These are phyloP conservation scores for Sugiyamaella xylanicola DNA, from an alignment of 1,139 yeast species.

Conservation along the genomic window DNA sequence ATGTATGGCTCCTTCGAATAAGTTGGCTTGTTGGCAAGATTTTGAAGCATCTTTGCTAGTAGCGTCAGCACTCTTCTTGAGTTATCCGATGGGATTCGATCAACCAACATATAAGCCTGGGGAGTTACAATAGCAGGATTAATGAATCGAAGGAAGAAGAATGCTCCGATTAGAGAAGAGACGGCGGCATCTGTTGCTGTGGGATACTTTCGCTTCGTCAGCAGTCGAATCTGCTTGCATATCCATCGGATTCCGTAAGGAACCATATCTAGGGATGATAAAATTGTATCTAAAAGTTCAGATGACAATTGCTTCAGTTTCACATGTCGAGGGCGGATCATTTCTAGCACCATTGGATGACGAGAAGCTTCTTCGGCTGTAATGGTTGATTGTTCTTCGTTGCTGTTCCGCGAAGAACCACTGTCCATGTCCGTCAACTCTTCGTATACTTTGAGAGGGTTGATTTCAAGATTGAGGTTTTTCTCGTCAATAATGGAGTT, in stretches of 20 bases:
- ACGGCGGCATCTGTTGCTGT: constrained; percentile 61
- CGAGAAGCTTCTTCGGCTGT: constrained; percentile 42
- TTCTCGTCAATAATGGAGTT: constrained; percentile 40
- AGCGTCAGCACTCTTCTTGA: constrained; percentile 76
- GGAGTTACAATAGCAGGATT: constrained; percentile 95
- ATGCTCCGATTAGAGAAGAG: constrained; percentile 65
- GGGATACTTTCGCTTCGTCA: constrained; percentile 68
- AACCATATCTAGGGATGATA: constrained; percentile 55
- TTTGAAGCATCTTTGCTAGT: constrained; percentile 82
- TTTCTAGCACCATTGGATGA: constrained; percentile 39
- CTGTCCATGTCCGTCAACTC: constrained; percentile 33
- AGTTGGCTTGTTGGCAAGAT: constrained; percentile 67
- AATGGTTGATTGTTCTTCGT: constrained; percentile 31
- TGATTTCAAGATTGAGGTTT: constrained; percentile 42
- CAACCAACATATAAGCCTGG: constrained; percentile 58
- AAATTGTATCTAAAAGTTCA: constrained; percentile 63
- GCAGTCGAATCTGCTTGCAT: constrained; percentile 67
- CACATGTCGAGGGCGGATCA: constrained; percentile 40
- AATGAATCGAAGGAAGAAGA: constrained; percentile 77
- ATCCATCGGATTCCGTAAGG: constrained; percentile 77
- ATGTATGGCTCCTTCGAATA: constrained; percentile 47
- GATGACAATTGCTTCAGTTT: constrained; percentile 53
- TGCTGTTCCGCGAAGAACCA: constrained; percentile 18
- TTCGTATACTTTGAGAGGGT: constrained; percentile 44
- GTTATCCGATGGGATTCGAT: constrained; percentile 43